Base-by-base conservation (phyloP, 495 filamentous ascomycete species). In the Cercophora samala region DNA sequence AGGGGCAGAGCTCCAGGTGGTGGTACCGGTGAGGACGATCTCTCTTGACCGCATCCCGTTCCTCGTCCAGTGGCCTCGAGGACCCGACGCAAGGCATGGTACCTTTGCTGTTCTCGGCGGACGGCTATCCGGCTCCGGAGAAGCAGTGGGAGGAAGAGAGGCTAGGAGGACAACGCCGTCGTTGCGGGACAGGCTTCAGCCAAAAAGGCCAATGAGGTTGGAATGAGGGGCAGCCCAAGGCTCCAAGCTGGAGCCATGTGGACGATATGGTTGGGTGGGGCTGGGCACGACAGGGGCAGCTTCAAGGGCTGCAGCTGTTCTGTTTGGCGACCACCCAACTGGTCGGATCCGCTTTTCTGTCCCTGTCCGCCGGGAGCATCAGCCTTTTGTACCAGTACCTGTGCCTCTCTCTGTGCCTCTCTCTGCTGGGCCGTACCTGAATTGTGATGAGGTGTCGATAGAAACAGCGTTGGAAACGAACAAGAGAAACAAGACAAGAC, bases 281-380 rank as follows among this genome's bases (percentile, higher is more conserved):
- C 13, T 17, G 18, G 58, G 37, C 17, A 23, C 26, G 22, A 52
- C 46, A 61, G 66, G 60, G 60, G 29, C 29, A 46, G 60, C 29
- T 22, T 25, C 24, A 21, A 29, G 60, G 26, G 11, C 32, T 61
- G 62, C 60, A 64, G 17, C 26, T 59, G 46, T 42, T 56, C 26
- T 59, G 46, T 42, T 56, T 17, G 37, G 54, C 63, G 64, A 17
- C 62, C 60, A 60, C 66, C 66, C 66, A 64, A 46, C 66, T 19
- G 66, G 62, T 64, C 25, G 66, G 66, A 60, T 61, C 66, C 62
- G 62, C 66, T 68, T 62, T 58, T 63, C 11, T 64, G 68, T 59
- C 51, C 61, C 54, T 67, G 66, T 64, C 53, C 37, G 37, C 55
- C 60, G 37, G 61, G 21, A 51, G 25, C 37, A 32, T 55, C 22